These are phyloP conservation scores for Celoporthe dispersa DNA, from an alignment of 2,329 filamentous ascomycete species.

Conservation along the genomic window DNA sequence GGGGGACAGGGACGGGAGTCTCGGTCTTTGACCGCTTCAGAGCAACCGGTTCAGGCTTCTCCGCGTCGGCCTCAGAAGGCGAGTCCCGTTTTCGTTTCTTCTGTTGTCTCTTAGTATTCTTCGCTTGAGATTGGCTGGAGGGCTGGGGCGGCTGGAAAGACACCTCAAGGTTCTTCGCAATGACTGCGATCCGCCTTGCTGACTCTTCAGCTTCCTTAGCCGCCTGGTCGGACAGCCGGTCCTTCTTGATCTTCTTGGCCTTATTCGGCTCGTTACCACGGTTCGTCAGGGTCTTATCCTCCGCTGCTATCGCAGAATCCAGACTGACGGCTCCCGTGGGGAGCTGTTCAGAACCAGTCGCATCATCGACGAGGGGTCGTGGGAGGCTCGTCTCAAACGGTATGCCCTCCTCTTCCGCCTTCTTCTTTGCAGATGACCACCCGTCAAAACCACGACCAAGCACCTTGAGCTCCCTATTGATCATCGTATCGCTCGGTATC, in stretches of 20 bases:
- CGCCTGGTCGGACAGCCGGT: slow-evolving; percentile 64
- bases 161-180: slow-evolving; percentile 36
- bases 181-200: slow-evolving; percentile 39
- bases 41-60: slow-evolving; percentile 35
- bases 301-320: slow-evolving; percentile 55
- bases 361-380: slow-evolving; percentile 49
- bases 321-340: slow-evolving; percentile 65
- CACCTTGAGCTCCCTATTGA: slow-evolving; percentile 74
- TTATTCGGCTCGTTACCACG: slow-evolving; percentile 80
- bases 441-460: slow-evolving; percentile 70
- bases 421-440: slow-evolving; percentile 64
- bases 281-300: slow-evolving; percentile 69
- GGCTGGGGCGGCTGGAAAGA: slow-evolving; percentile 31
- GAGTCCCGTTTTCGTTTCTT: slow-evolving; percentile 44
- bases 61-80: slow-evolving; percentile 36
- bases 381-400: slow-evolving; percentile 57
- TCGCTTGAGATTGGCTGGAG: slow-evolving; percentile 28
- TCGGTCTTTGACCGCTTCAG: slow-evolving; percentile 44
- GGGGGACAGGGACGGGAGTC: slow-evolving; percentile 44
- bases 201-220: slow-evolving; percentile 60
- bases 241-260: slow-evolving; percentile 74
- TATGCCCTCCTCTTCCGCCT: slow-evolving; percentile 68
- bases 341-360: slow-evolving; percentile 56
- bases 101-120: slow-evolving; percentile 32
- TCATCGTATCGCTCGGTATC: slow-evolving; percentile 86